Base-by-base conservation (phyloP, 106 monocot genomes). In the Dioscorea alata region DNA sequence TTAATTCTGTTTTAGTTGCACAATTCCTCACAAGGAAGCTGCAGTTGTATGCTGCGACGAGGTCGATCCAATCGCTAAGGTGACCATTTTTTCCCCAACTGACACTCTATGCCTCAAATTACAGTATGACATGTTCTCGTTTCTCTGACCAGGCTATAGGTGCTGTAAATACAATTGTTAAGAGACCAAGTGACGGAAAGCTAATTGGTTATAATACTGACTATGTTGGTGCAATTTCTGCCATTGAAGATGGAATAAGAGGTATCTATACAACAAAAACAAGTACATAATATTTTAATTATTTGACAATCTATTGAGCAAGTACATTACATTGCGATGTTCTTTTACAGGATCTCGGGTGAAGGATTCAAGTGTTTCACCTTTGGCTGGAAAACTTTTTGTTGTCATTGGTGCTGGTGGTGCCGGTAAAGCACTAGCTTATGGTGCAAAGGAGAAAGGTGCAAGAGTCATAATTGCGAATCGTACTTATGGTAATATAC, bases 381-480 rank as follows among this genome's bases (percentile, higher is more conserved):
- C 96, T 61, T 71, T 99, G 61, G 83, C 77, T 73, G 87, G 85
- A 64, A 99, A 71, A 71, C 48, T 79, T 18, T 82, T 99, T 87
- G 92, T 99, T 63, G 83, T 99, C 51, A 82, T 99, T 71, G 97
- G 97, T 75, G 97, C 97, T 81, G 97, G 97, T 67, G 97, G 97
- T 74, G 92, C 97, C 81, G 97, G 97, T 52, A 92, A 87, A 64
- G 97, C 97, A 60, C 83, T 93, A 72, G 97, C 92, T 74, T 92
- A 90, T 80, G 97, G 97, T 68, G 97, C 97, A 49, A 93, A 87
- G 66, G 81, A 85, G 60, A 99, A 99, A 69, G 97, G 92, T 64
- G 92, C 97, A 70, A 92, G 68, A 74, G 85, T 99, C 79, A 76
- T 92, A 2, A 75, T 99, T 77, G 89, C 89, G 49, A 99, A 99